Base-by-base conservation (phyloP, 495 filamentous ascomycete species). In the Trichoderma erinaceum region DNA sequence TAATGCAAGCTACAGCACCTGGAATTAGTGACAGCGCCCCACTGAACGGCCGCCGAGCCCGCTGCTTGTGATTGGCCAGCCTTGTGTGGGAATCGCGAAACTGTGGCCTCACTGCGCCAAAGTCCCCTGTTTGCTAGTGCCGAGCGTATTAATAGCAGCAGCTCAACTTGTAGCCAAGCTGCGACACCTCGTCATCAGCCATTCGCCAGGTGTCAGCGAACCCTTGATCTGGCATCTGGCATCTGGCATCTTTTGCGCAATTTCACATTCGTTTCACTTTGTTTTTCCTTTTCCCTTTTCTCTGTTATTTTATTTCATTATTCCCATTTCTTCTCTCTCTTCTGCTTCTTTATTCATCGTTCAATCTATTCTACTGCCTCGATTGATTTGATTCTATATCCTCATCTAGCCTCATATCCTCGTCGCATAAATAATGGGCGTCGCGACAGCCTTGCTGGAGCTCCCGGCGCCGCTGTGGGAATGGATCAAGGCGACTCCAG, bases 401-500 rank as follows among this genome's bases (percentile, higher is more conserved):
- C 7, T 65, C 32, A 1, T 41, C n/a, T 13, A 41, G 16, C 63
- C 25, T n/a, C 18, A 6, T 12, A 21, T 23, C 63, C 29, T 32
- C 32, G n/a, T 10, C 35, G 35, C 63, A 32, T 12, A 65, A 4
- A 4, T 29, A 41, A 41, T 65, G 63, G 32, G 41, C 35, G 1
- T 65, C 4, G 63, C 63, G 32, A 65, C 63, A 65, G 8, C 8
- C 15, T 4, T 41, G 63, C 18, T 43, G 18, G 35, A 41, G 35
- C 63, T 78, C 67, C 67, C 74, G 70, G 71, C 69, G 73, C 67
- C 73, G 35, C 68, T 78, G 29, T 69, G 68, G 56, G 68, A 66
- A 18, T 70, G 68, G 16, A 63, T 77, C 32, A 70, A 50, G 50
- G 72, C 76, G 18, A 73, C 71, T 38, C 74, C 79, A n/a, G 67